phyloP scores from a whole-genome alignment of 352 stramenopile species.

The Phytophthora nicotianae region DNA sequence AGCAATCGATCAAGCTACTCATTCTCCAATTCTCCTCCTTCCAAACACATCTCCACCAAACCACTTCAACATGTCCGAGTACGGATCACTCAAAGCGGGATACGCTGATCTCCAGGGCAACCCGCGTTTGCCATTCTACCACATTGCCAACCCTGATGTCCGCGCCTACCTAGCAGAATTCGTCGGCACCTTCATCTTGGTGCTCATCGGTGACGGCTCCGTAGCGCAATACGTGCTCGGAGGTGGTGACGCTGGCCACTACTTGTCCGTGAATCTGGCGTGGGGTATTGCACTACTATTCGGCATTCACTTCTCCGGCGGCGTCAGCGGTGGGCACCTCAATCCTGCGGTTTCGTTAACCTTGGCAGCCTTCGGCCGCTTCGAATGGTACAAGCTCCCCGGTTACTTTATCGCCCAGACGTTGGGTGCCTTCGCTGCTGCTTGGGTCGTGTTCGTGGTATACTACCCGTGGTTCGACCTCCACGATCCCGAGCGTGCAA shows the following conservation, averaged over 20 bases:
- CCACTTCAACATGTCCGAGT: conserved; percentile 36
- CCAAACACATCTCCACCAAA: conserved; percentile 2
- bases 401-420: conserved; percentile 56
- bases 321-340: conserved; percentile 63
- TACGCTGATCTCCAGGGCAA: conserved; percentile 38
- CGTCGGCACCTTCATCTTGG: conserved; percentile 65
- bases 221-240: conserved; percentile 58
- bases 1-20: conserved; percentile 2
- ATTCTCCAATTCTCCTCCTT: conserved; percentile 27
- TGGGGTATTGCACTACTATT: conserved; percentile 72
- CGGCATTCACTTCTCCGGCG: conserved; percentile 55
- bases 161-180: conserved; percentile 66
- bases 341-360: conserved; percentile 64
- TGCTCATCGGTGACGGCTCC: conserved; percentile 59
- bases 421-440: conserved; percentile 47
- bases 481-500: conserved; percentile 40
- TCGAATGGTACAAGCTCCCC: conserved; percentile 57
- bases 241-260: conserved; percentile 47
- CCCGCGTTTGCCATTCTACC: conserved; percentile 35
- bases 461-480: conserved; percentile 60
- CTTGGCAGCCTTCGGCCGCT: conserved; percentile 43
- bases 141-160: conserved; percentile 36
- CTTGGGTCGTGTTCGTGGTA: conserved; percentile 50
- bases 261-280: conserved; percentile 50
- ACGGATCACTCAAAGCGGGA: conserved; percentile 37